A percentile compares a stretch with the other conserved stretches of the same genome.
Conservation (phyloP, 768 basidiomycete species). For the Leucosporidium creatinivorum region DNA sequence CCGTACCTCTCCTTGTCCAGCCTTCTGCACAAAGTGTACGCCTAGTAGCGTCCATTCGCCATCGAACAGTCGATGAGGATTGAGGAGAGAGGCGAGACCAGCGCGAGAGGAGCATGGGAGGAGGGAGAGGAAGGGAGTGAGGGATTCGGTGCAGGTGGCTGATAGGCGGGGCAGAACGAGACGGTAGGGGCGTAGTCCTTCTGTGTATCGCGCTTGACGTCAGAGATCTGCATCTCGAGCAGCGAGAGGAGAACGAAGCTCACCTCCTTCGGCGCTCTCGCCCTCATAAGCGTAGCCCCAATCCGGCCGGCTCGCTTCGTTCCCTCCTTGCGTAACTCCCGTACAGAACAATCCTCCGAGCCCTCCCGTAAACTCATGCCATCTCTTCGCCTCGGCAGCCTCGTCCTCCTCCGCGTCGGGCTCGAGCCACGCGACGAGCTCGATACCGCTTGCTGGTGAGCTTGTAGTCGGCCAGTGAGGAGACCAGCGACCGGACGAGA, state of each 20-base stretch:
- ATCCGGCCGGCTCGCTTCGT: constrained; percentile 16
- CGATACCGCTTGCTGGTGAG: constrained; percentile 42
- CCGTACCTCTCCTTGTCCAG: constrained; percentile 52
- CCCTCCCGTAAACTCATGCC: constrained; percentile 78
- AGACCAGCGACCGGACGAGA: constrained; percentile 90
- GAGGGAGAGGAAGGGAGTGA: constrained; percentile 91
- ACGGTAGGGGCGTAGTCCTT: constrained; percentile 51
- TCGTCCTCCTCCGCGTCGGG: constrained; percentile 41
- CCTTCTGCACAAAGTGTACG: constrained; percentile 47
- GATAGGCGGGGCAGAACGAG: constrained; percentile 56
- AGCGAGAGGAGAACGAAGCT: constrained; percentile 2
- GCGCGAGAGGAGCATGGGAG: constrained; percentile 85
- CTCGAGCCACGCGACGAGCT: constrained; percentile 89
- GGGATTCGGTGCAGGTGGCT: constrained; percentile 89
- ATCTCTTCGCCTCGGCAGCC: constrained; percentile 43
- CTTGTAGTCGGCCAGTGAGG: constrained; percentile 13
- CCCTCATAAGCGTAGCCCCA: constrained; percentile 22
- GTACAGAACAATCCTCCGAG: constrained; percentile 92
- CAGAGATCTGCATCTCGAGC: background rate
- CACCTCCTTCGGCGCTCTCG: constrained; percentile 20
- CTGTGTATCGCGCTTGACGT: background rate
- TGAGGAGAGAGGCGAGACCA: constrained; percentile 72
- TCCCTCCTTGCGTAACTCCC: constrained; percentile 26
- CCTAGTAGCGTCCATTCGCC: constrained; percentile 87
- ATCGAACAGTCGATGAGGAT: constrained; percentile 78